These are phyloP conservation scores for Sordariomycetes sp. DNA, from an alignment of 2,329 filamentous ascomycete species.

Conservation along the genomic window DNA sequence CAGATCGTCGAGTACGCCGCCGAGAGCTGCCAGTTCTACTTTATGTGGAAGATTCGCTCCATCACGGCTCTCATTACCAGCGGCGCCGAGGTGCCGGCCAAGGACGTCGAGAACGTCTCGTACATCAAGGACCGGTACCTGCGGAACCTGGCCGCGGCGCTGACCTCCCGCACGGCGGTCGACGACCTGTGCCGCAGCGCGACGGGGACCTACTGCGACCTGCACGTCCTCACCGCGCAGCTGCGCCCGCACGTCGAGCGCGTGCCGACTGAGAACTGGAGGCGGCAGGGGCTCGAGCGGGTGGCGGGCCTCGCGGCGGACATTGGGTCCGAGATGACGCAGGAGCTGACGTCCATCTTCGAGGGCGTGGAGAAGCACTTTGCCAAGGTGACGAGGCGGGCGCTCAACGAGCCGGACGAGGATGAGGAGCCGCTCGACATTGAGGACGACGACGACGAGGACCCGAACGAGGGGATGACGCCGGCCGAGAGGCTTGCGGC, in stretches of 20 bases:
- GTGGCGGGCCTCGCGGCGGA: constrained; percentile 53
- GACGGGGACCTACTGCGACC: constrained; percentile 65
- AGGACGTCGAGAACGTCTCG: constrained; percentile 47
- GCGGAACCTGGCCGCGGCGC: constrained; percentile 50
- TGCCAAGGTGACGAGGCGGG: constrained; percentile 54
- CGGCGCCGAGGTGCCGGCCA: constrained; percentile 39
- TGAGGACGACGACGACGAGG: constrained; percentile 39
- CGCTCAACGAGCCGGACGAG: constrained; percentile 50
- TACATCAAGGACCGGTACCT: constrained; percentile 42
- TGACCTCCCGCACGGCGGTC: constrained; percentile 54
- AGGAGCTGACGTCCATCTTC: constrained; percentile 66
- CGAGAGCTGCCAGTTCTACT: constrained; percentile 71
- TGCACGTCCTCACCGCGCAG: constrained; percentile 67
- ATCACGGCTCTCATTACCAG: constrained; percentile 40
- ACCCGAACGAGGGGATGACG: constrained; percentile 38
- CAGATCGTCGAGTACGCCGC: constrained; percentile 65
- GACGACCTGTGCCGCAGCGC: constrained; percentile 69
- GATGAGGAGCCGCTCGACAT: constrained; percentile 62
- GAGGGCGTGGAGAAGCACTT: constrained; percentile 62
- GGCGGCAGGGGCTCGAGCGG: constrained; percentile 14
- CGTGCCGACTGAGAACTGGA: constrained; percentile 16
- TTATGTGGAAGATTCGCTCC: constrained; percentile 78
- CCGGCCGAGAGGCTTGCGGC: constrained; percentile 44
- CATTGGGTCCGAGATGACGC: constrained; percentile 47
- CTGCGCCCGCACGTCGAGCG: constrained; percentile 42